Evolutionary conservation across 2,329 filamentous ascomycete species (phyloP), one percentile per base, ranked within the genome.

Genomic region (Fusarium sacchari): DNA sequence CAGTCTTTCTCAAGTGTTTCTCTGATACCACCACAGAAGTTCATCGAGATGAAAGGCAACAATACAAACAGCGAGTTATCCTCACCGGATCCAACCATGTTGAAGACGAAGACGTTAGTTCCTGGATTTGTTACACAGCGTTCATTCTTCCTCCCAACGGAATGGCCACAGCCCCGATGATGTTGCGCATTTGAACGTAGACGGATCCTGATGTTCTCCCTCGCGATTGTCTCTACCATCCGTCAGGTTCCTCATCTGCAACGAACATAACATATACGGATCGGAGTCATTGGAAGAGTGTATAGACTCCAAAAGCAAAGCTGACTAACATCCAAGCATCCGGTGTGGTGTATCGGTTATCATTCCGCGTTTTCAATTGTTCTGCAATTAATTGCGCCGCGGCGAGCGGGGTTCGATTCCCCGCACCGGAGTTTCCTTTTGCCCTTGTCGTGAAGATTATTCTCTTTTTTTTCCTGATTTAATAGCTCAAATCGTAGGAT

Each of bases 271-370:
- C n/a, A n/a, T n/a, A n/a, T n/a, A n/a, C n/a, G n/a, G n/a, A n/a
- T n/a, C n/a, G n/a, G n/a, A n/a, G n/a, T n/a, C n/a, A n/a, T n/a
- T n/a, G n/a, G n/a, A n/a, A n/a, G n/a, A n/a, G n/a, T n/a, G n/a
- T n/a, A n/a, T n/a, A n/a, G n/a, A n/a, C n/a, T n/a, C n/a, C n/a
- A n/a, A n/a, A n/a, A n/a, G n/a, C n/a, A n/a, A n/a, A n/a, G n/a
- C 24, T 36, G 8, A 22, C 22, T 18, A 44, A 6, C 50, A 59
- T 69, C 58, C 8, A 57, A 64, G 18, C 24, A 46, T 69, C 67
- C 67, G 67, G 50, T 69, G 50, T 69, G 65, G 66, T 69, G 66
- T 69, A 69, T 69, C 66, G 66, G 64, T 69, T 69, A 69, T 55
- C 66, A 69, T 69, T 58, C 49, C 67, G 67, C 67, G 67, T 69